Evolutionary conservation across 306 rosid genomes (phyloP).

Genomic region (Morella rubra): DNA sequence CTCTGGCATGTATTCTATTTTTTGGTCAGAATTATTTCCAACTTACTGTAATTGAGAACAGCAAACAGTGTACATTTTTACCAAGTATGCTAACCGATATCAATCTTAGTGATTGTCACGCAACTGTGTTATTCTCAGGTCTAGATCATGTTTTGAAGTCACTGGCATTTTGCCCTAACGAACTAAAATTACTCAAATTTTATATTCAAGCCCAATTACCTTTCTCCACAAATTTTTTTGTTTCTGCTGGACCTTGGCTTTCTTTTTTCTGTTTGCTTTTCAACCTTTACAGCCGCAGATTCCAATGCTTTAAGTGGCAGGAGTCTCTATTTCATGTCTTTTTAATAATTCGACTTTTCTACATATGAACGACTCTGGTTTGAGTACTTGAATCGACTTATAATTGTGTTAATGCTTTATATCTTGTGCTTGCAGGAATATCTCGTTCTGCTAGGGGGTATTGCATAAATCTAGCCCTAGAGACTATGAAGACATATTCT

Average conservation of each 20-base stretch:
- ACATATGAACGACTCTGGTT: constrained; percentile 4
- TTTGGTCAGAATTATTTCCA: background rate
- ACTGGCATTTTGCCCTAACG: background rate
- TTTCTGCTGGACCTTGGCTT: background rate
- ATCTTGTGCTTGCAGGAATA: constrained; percentile 52
- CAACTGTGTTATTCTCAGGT: background rate
- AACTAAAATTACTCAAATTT: background rate
- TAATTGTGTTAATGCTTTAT: constrained; percentile 10
- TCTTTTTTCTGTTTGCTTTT: background rate
- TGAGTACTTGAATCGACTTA: constrained; percentile 13
- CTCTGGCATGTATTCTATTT: background rate
- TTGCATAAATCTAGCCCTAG: constrained; percentile 72
- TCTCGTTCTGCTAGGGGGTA: constrained; percentile 94
- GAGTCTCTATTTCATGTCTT: background rate
- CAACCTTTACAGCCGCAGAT: background rate
- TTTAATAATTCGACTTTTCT: background rate
- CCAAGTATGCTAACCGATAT: background rate
- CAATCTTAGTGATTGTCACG: background rate
- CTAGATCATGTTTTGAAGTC: background rate
- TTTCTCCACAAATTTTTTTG: background rate
- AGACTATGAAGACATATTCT: constrained; percentile 89
- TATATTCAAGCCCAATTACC: background rate
- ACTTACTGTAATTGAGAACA: background rate
- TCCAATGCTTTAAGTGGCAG: background rate
- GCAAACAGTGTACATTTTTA: background rate